Percentiles rank a stretch among this genome's conserved stretches.
Evolutionary conservation across 805 yeast genomes (phyloP).

Genomic region (Candida schatavii): DNA sequence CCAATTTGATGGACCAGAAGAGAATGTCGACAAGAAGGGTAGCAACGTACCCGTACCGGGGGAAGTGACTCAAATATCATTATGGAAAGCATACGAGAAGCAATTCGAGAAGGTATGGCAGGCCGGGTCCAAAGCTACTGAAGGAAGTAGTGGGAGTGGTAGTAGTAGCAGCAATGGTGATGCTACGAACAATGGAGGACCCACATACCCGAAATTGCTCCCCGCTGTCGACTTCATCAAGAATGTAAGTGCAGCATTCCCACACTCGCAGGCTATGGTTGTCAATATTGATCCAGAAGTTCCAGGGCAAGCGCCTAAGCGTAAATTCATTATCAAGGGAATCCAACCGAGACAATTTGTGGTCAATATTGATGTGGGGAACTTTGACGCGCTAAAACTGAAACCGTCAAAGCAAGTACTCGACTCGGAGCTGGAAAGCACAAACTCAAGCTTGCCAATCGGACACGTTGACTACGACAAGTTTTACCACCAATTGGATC

Average conservation of each 20-base stretch:
- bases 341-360: conserved; percentile 77
- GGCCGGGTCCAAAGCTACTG: conserved; percentile 11
- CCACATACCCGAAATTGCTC: conserved; percentile 43
- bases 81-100: conserved; percentile 93
- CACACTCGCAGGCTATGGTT: conserved; percentile 90
- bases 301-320: conserved; percentile 44
- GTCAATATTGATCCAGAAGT: conserved; percentile 55
- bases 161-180: too few relatives aligned
- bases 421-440: conserved; percentile 10
- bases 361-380: conserved; percentile 44
- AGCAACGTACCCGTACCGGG: conserved; percentile 38
- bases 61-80: conserved; percentile 90
- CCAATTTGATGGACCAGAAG: conserved; percentile 8
- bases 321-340: conserved; percentile 90
- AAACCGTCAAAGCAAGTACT: conserved; percentile 15
- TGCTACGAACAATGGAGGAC: not conserved
- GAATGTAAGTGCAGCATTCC: conserved; percentile 86
- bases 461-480: conserved; percentile 36
- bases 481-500: conserved; percentile 26
- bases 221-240: conserved; percentile 97
- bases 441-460: conserved; percentile 20
- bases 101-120: conserved; percentile 71
- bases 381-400: conserved; percentile 40
- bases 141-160: too few relatives aligned
- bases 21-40: conserved; percentile 9